Evolutionary conservation across 179 eudicot species (phyloP).

Genomic region (Nepenthes alata): DNA sequence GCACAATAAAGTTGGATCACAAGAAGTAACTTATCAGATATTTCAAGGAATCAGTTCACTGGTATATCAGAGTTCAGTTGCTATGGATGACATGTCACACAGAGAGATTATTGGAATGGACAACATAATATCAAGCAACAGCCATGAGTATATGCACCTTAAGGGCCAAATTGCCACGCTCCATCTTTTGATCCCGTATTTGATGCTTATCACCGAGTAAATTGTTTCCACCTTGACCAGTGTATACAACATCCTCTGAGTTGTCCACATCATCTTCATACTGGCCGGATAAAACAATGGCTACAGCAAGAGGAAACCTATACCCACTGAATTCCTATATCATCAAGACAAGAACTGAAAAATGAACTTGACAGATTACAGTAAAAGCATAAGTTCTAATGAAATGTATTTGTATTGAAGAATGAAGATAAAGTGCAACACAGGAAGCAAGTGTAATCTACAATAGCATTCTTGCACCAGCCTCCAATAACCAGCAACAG

Average conservation of each 20-base stretch:
- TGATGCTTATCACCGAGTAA: conserved; percentile 69
- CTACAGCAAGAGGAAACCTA: conserved; percentile 55
- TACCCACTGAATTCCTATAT: conserved; percentile 31
- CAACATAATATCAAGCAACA: not conserved
- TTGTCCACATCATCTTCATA: conserved; percentile 91
- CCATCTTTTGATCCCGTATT: conserved; percentile 52
- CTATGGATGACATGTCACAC: no score
- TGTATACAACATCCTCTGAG: conserved; percentile 58
- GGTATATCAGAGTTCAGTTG: no score
- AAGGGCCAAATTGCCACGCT: conserved; percentile 64
- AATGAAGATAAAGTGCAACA: no score
- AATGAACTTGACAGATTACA: not conserved
- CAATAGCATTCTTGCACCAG: no score
- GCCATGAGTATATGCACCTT: conserved; percentile 32
- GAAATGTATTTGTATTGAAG: no score
- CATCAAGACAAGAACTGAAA: conserved; percentile 2
- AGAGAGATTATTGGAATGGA: not conserved
- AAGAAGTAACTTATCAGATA: no score
- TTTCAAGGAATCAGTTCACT: no score
- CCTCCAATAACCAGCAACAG: no score
- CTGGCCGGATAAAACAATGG: conserved; percentile 82
- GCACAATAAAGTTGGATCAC: no score
- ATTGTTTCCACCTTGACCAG: conserved; percentile 91
- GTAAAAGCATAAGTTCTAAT: not conserved
- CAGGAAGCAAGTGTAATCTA: no score